Evolutionary conservation across 805 yeast genomes (phyloP).

Genomic region (Ogataea nitratoaversa): DNA sequence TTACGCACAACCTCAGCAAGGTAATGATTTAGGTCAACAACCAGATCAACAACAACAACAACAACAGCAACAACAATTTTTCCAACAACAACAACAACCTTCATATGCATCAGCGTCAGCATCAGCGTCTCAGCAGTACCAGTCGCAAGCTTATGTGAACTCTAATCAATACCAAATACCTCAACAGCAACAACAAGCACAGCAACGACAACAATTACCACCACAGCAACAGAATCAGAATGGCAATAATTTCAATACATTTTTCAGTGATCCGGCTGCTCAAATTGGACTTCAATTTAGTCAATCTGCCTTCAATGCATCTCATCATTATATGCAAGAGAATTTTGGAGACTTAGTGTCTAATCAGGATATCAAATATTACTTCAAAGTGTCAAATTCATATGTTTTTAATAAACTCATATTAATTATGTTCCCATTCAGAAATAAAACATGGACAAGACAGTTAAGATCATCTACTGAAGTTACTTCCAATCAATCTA

Average conservation of each 20-base stretch:
- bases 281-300: slow-evolving; percentile 87
- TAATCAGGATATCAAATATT: slow-evolving; percentile 64
- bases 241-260: slow-evolving; percentile 29
- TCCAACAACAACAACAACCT: slow-evolving; percentile 14
- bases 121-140: slow-evolving; percentile 20
- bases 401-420: slow-evolving; percentile 74
- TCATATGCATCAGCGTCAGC: slow-evolving; percentile 15
- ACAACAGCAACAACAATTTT: slow-evolving; percentile 20
- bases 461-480: slow-evolving; percentile 34
- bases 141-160: slow-evolving; percentile 10
- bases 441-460: slow-evolving; percentile 80
- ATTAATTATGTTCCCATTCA: slow-evolving; percentile 80
- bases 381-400: slow-evolving; percentile 86
- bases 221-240: slow-evolving; percentile 2
- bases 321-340: slow-evolving; percentile 73
- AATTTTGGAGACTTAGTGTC: slow-evolving; percentile 54
- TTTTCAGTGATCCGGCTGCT: slow-evolving; percentile 75
- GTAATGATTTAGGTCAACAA: slow-evolving; percentile 12
- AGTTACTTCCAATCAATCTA: slow-evolving; percentile 28
- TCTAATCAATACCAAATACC: background rate
- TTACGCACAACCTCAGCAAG: slow-evolving; percentile 37
- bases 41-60: slow-evolving; percentile 22
- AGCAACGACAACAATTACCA: background rate
- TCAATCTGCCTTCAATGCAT: slow-evolving; percentile 75
- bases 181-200: slow-evolving; percentile 1